Conservation (phyloP, 2,329 filamentous ascomycete species). For the Colletotrichum lupini region DNA sequence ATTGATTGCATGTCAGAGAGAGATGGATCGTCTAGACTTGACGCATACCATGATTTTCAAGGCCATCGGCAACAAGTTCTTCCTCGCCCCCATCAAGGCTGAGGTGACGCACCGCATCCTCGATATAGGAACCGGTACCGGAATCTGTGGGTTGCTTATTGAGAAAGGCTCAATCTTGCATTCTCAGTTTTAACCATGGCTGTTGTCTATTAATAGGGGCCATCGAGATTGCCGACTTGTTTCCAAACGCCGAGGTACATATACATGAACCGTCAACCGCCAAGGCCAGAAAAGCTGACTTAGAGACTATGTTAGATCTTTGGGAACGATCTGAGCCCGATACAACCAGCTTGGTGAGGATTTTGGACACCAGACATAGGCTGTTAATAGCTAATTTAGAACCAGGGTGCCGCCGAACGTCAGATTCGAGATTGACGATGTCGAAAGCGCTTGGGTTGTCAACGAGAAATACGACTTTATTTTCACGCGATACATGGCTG, state of each 20-base stretch:
- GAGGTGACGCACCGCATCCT: conserved; percentile 26
- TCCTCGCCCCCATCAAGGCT: conserved; percentile 2
- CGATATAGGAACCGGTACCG: conserved; percentile 41
- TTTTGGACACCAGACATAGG: too few species aligned
- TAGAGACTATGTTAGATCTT: conserved; percentile 2
- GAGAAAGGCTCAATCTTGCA: too few species aligned
- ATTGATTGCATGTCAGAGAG: conserved; percentile 17
- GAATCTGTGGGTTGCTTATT: conserved; percentile 18
- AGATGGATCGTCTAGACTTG: conserved; percentile 53
- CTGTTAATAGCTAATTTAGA: not conserved
- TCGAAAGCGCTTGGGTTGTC: conserved; percentile 43
- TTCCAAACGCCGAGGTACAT: conserved; percentile 30
- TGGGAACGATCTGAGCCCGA: conserved; percentile 45
- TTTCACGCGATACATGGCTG: conserved; percentile 48
- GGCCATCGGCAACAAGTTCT: conserved; percentile 39
- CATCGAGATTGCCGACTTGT: conserved; percentile 51
- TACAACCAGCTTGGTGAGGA: conserved; percentile 41
- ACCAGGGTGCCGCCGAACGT: conserved; percentile 45
- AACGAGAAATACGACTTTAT: conserved; percentile 47
- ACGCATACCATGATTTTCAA: conserved; percentile 46
- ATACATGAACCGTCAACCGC: not conserved
- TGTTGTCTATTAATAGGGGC: conserved; percentile 39
- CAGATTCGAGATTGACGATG: conserved; percentile 46
- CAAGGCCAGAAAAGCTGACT: not conserved
- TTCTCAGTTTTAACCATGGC: too few species aligned